Evolutionary conservation across 2,329 filamentous ascomycete genomes (phyloP).

Genomic region (Byssoonygena ceratinophila): DNA sequence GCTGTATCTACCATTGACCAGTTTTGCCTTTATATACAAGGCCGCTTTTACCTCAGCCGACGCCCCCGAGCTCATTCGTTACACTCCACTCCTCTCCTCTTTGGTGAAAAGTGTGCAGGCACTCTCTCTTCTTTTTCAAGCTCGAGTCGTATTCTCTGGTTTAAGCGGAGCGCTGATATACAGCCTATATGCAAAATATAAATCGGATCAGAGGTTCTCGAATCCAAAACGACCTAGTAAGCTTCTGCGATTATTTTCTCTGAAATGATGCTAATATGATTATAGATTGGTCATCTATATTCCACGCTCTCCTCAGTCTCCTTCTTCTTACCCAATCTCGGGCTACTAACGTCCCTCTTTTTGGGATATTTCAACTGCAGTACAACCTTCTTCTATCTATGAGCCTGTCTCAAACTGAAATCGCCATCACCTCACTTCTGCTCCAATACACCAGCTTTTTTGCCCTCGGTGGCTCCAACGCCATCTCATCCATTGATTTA

Average conservation of each 20-base stretch:
- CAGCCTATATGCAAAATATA: slow-evolving; percentile 18
- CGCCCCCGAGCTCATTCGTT: slow-evolving; percentile 64
- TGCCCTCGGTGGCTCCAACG: slow-evolving; percentile 79
- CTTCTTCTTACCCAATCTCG: slow-evolving; percentile 81
- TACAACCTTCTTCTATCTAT: slow-evolving; percentile 43
- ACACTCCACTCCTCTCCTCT: slow-evolving; percentile 25
- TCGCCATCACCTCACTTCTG: slow-evolving; percentile 61
- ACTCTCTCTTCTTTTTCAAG: slow-evolving; percentile 42
- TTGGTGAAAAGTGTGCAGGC: slow-evolving; percentile 31
- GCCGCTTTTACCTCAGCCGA: slow-evolving; percentile 78
- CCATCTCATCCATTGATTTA: slow-evolving; percentile 89
- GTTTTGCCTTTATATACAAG: slow-evolving; percentile 69
- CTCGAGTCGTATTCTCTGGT: slow-evolving; percentile 41
- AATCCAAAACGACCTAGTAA: not conserved
- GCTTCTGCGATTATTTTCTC: not conserved
- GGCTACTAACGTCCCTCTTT: slow-evolving; percentile 72
- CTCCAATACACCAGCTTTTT: slow-evolving; percentile 80
- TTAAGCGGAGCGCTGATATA: slow-evolving; percentile 29
- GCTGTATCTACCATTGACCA: slow-evolving; percentile 23
- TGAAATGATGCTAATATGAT: not conserved
- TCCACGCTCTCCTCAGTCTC: slow-evolving; percentile 63
- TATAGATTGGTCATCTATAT: slow-evolving; percentile 20
- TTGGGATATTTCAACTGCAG: slow-evolving; percentile 61
- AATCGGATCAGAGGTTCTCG: not conserved
- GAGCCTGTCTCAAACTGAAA: slow-evolving; percentile 41